Evolutionary conservation across 345 rosid genomes (phyloP).

Genomic region (Acer negundo): DNA sequence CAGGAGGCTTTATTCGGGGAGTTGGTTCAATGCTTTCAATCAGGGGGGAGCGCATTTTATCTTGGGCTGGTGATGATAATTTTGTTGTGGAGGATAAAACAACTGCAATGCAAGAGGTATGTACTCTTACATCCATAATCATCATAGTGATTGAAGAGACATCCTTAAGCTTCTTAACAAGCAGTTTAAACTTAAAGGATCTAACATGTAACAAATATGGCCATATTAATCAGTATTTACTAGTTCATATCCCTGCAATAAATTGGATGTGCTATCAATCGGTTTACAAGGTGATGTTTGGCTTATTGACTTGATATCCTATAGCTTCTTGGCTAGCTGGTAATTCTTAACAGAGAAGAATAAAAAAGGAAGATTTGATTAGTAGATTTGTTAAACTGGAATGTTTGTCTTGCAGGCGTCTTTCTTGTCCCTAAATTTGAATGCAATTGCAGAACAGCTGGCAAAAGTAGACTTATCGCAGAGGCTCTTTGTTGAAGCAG

Average conservation of each 20-base stretch:
- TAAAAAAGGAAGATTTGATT: background rate
- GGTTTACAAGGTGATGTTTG: background rate
- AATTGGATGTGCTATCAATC: background rate
- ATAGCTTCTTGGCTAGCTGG: background rate
- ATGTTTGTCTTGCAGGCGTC: slow-evolving; percentile 44
- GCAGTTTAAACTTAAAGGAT: background rate
- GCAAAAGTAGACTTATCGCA: slow-evolving; percentile 61
- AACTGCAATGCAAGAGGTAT: slow-evolving; percentile 57
- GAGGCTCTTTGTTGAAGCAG: slow-evolving; percentile 74
- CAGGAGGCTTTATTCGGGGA: slow-evolving; percentile 56
- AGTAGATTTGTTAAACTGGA: background rate
- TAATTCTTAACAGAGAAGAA: background rate
- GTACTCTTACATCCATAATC: background rate
- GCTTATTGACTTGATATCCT: background rate
- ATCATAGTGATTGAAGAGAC: background rate
- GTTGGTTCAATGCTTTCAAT: slow-evolving; percentile 65
- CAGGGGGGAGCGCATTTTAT: slow-evolving; percentile 69
- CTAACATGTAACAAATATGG: background rate
- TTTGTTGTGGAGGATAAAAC: slow-evolving; percentile 63
- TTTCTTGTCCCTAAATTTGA: slow-evolving; percentile 67
- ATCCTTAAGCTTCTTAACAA: background rate
- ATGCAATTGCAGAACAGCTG: slow-evolving; percentile 61
- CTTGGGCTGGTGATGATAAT: slow-evolving; percentile 70
- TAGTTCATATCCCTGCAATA: background rate
- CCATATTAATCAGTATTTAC: background rate